Evolutionary conservation across 2,329 filamentous ascomycete genomes (phyloP).

Genomic region (Cercospora zeina): DNA sequence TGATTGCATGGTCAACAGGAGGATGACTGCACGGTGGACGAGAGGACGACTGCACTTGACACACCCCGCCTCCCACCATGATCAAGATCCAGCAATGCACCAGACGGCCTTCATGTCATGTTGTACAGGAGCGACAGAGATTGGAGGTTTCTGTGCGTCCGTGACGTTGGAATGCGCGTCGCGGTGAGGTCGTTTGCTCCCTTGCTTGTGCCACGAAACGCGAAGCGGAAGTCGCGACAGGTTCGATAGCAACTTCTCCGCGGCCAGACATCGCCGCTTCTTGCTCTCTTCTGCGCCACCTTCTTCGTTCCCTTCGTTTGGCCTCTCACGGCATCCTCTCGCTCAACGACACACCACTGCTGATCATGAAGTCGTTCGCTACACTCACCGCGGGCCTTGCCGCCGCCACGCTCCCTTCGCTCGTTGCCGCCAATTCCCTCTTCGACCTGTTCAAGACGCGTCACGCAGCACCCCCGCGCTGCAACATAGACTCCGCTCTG

Average conservation of each 20-base stretch:
- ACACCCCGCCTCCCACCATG: no score
- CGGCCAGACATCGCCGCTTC: background rate
- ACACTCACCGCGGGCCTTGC: constrained; percentile 19
- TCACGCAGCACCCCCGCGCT: constrained; percentile 17
- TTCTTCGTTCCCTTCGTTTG: constrained; percentile 12
- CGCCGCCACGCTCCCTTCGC: constrained; percentile 15
- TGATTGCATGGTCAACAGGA: no score
- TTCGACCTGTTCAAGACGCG: constrained; percentile 16
- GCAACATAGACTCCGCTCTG: constrained; percentile 18
- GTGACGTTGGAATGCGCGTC: constrained; percentile 16
- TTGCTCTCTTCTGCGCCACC: constrained; percentile 1
- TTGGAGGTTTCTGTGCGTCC: constrained; percentile 3
- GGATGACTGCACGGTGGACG: no score
- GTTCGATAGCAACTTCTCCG: background rate
- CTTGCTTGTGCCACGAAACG: constrained; percentile 8
- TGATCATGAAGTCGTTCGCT: constrained; percentile 22
- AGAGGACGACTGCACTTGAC: no score
- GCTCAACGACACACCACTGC: constrained; percentile 34
- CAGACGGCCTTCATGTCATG: background rate
- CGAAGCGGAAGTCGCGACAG: background rate
- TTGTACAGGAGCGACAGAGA: background rate
- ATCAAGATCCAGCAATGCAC: no score
- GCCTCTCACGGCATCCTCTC: constrained; percentile 49
- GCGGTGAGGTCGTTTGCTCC: constrained; percentile 17
- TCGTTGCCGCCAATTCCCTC: constrained; percentile 18